Conservation (phyloP, 108 stramenopile species). For the Cyclotella baltica region DNA sequence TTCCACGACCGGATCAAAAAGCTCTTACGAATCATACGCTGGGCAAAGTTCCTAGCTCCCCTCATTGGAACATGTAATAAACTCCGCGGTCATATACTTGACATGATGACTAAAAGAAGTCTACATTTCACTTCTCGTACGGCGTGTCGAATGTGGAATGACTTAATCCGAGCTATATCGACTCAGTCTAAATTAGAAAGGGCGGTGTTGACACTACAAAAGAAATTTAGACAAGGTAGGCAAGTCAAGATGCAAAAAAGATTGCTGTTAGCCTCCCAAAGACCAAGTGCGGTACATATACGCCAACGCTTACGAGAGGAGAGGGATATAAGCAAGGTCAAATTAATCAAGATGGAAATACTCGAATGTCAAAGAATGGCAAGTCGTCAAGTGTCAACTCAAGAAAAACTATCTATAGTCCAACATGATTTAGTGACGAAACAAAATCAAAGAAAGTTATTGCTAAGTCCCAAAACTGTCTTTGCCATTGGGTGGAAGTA, state of each 20-base stretch:
- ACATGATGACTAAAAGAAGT: constrained; percentile 54
- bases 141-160: constrained; percentile 42
- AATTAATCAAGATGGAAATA: constrained; percentile 31
- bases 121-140: constrained; percentile 53
- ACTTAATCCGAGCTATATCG: constrained; percentile 36
- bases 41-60: constrained; percentile 73
- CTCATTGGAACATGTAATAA: constrained; percentile 74
- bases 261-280: constrained; percentile 27
- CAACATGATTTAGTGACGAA: constrained; percentile 30
- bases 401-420: constrained; percentile 52
- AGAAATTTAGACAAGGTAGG: constrained; percentile 51
- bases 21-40: constrained; percentile 50
- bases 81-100: constrained; percentile 57
- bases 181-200: constrained; percentile 37
- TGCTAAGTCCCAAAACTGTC: constrained; percentile 77
- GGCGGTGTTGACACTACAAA: constrained; percentile 67
- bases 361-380: constrained; percentile 40
- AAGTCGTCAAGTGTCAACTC: constrained; percentile 60
- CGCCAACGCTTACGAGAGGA: constrained; percentile 46
- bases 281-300: constrained; percentile 22
- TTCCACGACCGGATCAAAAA: constrained; percentile 33
- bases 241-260: constrained; percentile 43
- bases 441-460: constrained; percentile 47
- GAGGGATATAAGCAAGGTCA: constrained; percentile 15
- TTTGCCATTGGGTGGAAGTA: constrained; percentile 79